Percentiles rank a stretch among this genome's conserved stretches.
phyloP scores from a whole-genome alignment of 495 filamentous ascomycete species.

The Talaromyces wortmannii region DNA sequence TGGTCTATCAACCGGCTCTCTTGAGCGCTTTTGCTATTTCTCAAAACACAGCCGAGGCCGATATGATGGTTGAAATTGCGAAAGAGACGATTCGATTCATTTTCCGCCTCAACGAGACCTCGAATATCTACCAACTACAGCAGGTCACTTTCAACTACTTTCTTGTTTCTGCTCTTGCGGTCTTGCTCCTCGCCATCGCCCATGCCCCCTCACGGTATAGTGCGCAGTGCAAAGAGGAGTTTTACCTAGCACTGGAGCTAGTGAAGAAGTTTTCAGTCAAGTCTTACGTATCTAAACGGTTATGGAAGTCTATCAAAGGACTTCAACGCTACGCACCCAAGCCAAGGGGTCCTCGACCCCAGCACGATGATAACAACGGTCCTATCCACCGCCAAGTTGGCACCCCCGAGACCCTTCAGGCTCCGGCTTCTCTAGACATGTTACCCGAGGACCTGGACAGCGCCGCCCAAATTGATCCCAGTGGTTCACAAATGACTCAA shows the following conservation, averaged over 20 bases:
- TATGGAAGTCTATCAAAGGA: constrained; percentile 54
- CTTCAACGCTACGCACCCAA: constrained; percentile 16
- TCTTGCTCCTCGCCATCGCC: constrained; percentile 55
- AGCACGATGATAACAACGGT: neutral
- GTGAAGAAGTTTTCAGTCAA: constrained; percentile 53
- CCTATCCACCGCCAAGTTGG: neutral
- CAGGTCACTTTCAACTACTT: constrained; percentile 64
- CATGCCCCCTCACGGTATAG: constrained; percentile 56
- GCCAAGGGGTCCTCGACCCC: neutral
- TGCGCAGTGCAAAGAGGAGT: constrained; percentile 50
- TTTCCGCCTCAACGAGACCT: constrained; percentile 50
- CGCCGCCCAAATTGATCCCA: neutral
- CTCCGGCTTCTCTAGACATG: neutral
- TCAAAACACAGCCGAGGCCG: constrained; percentile 45
- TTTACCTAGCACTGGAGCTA: constrained; percentile 60
- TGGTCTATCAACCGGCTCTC: constrained; percentile 57
- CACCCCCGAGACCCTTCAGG: neutral
- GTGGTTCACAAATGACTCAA: neutral
- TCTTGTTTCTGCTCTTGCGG: constrained; percentile 54
- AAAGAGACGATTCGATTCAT: constrained; percentile 59
- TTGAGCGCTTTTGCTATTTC: constrained; percentile 52
- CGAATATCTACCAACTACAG: constrained; percentile 55
- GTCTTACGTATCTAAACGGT: constrained; percentile 49
- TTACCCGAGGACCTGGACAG: neutral
- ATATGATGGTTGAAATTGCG: constrained; percentile 55